A percentile compares a stretch with the other conserved stretches of the same genome.
Evolutionary conservation across 768 basidiomycete genomes (phyloP).

Genomic region (Austroboletus eburneus): DNA sequence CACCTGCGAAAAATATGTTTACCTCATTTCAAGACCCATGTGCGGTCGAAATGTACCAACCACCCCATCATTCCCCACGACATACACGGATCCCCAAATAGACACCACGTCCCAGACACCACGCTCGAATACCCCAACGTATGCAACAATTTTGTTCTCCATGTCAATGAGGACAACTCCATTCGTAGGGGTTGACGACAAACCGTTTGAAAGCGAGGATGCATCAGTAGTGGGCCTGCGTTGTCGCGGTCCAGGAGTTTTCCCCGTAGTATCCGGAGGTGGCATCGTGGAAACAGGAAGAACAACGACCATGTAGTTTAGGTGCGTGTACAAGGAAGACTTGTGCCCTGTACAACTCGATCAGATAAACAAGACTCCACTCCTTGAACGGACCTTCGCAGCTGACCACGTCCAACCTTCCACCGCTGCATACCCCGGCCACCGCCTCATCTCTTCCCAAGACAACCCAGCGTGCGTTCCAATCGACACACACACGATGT

Average conservation of each 20-base stretch:
- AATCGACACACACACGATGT: conserved; percentile 82
- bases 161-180: conserved; percentile 66
- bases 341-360: conserved; percentile 42
- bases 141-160: conserved; percentile 88
- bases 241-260: conserved; percentile 29
- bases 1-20: conserved; percentile 39
- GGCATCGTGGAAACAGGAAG: conserved; percentile 79
- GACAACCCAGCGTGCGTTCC: conserved; percentile 67
- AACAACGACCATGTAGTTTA: conserved; percentile 86
- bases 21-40: background rate
- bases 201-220: conserved; percentile 7
- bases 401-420: conserved; percentile 80
- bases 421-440: conserved; percentile 78
- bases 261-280: conserved; percentile 59
- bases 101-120: conserved; percentile 83
- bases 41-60: conserved; percentile 37
- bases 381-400: conserved; percentile 78
- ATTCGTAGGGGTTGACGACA: conserved; percentile 35
- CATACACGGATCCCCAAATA: conserved; percentile 76
- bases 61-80: conserved; percentile 74
- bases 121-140: conserved; percentile 72
- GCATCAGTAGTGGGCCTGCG: conserved; percentile 19
- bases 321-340: conserved; percentile 67
- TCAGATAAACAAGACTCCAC: too few species aligned
- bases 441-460: conserved; percentile 91